Percentiles rank a stretch among this genome's conserved stretches.
These are phyloP conservation scores for Aspergillus carbonarius DNA, from an alignment of 2,329 filamentous ascomycete species.

Conservation along the genomic window DNA sequence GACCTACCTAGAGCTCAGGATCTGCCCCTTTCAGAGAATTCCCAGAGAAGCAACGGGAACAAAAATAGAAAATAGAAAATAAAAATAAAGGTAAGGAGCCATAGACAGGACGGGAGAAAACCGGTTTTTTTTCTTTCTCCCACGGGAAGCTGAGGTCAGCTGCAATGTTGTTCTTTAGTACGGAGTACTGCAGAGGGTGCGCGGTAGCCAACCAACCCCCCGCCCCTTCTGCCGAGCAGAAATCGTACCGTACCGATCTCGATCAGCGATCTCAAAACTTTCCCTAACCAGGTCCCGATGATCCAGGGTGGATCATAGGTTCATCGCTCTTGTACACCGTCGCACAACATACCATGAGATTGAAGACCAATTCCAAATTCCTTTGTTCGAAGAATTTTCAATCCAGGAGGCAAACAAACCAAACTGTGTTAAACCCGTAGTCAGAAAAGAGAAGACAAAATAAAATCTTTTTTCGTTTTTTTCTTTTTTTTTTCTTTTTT, in stretches of 20 bases:
- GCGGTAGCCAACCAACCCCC: background rate
- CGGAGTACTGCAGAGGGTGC: background rate
- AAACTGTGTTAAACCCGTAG: too few relatives aligned
- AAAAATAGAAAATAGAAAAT: background rate
- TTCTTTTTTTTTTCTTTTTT: background rate
- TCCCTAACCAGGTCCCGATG: background rate
- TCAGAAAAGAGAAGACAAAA: background rate
- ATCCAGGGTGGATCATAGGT: background rate
- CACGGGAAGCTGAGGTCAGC: background rate
- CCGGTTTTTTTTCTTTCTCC: background rate
- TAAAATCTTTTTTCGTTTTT: background rate
- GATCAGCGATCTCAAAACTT: conserved; percentile 7
- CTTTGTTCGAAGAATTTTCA: background rate
- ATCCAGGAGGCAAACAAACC: background rate
- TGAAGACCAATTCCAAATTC: background rate
- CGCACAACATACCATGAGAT: conserved; percentile 3
- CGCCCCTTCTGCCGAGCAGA: background rate
- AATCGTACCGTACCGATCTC: conserved; percentile 2
- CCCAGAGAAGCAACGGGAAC: background rate
- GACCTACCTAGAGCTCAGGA: background rate
- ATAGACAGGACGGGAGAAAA: background rate
- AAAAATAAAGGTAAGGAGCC: background rate
- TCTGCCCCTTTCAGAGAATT: background rate
- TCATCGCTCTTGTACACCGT: conserved; percentile 1
- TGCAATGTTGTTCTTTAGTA: background rate